Conservation (phyloP, 495 filamentous ascomycete genomes). For the Aspergillus carlsbadensis region DNA sequence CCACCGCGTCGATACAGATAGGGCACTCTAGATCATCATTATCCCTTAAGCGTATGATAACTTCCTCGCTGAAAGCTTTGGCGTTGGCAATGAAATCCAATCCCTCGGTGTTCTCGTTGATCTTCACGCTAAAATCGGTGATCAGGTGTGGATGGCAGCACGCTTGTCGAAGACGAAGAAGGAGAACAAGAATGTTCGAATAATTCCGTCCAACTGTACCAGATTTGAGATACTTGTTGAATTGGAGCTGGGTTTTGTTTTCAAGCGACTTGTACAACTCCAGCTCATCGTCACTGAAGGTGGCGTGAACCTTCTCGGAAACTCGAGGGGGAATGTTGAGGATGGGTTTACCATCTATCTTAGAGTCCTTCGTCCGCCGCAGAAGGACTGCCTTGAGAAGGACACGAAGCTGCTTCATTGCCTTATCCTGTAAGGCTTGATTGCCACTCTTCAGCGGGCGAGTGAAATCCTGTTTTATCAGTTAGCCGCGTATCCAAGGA, state of each 20-base stretch:
- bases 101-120: constrained; percentile 51
- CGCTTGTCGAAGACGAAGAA: constrained; percentile 81
- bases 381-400: constrained; percentile 83
- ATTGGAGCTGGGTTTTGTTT: constrained; percentile 59
- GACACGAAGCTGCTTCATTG: constrained; percentile 72
- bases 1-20: constrained; percentile 74
- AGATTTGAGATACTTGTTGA: constrained; percentile 75
- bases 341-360: constrained; percentile 84
- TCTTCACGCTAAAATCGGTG: constrained; percentile 61
- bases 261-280: constrained; percentile 74
- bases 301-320: constrained; percentile 61
- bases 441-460: constrained; percentile 48
- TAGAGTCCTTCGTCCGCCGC: constrained; percentile 78
- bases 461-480: constrained; percentile 42
- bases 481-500: neutral
- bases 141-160: constrained; percentile 95
- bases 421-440: constrained; percentile 34
- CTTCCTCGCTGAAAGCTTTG: constrained; percentile 54
- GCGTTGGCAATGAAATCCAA: constrained; percentile 70
- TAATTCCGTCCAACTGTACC: constrained; percentile 78
- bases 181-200: constrained; percentile 77
- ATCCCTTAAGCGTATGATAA: constrained; percentile 67
- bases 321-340: constrained; percentile 69
- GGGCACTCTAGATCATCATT: constrained; percentile 66
- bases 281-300: constrained; percentile 73